phyloP scores from a whole-genome alignment of 495 filamentous ascomycete genomes.

The Xylaria acuta region DNA sequence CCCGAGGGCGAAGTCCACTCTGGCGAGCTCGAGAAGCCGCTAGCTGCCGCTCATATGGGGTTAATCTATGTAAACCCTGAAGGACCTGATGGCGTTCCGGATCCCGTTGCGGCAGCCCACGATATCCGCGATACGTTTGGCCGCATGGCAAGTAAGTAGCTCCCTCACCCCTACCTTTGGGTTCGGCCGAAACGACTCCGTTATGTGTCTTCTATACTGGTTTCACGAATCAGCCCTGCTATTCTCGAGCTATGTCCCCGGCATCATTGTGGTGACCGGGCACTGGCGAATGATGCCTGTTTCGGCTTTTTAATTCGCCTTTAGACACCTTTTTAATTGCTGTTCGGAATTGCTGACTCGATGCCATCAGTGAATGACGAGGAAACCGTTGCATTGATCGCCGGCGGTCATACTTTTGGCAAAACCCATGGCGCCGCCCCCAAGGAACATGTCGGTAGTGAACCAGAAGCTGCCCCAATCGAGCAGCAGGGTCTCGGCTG shows the following conservation, averaged over 20 bases:
- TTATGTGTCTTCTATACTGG: background rate
- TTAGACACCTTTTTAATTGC: background rate
- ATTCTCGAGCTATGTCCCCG: background rate
- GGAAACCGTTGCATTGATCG: slow-evolving; percentile 76
- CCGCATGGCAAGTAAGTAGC: slow-evolving; percentile 65
- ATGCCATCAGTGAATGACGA: slow-evolving; percentile 64
- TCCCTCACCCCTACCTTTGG: background rate
- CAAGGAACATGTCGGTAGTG: slow-evolving; percentile 62
- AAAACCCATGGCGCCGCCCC: slow-evolving; percentile 76
- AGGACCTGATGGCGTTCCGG: slow-evolving; percentile 71
- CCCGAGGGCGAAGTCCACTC: slow-evolving; percentile 58
- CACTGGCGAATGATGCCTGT: background rate
- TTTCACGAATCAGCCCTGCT: background rate
- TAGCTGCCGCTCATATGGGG: slow-evolving; percentile 73
- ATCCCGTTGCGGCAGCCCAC: slow-evolving; percentile 67
- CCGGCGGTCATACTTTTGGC: slow-evolving; percentile 76
- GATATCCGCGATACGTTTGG: slow-evolving; percentile 75
- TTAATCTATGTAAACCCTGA: slow-evolving; percentile 81
- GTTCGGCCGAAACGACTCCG: background rate
- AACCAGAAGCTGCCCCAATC: slow-evolving; percentile 67
- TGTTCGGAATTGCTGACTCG: background rate
- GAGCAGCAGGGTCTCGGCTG: slow-evolving; percentile 73
- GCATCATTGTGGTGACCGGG: background rate
- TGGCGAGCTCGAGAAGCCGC: slow-evolving; percentile 66
- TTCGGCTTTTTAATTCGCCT: background rate